Evolutionary conservation across 1,284 basidiomycete species (phyloP).

Genomic region (Malassezia nana): DNA sequence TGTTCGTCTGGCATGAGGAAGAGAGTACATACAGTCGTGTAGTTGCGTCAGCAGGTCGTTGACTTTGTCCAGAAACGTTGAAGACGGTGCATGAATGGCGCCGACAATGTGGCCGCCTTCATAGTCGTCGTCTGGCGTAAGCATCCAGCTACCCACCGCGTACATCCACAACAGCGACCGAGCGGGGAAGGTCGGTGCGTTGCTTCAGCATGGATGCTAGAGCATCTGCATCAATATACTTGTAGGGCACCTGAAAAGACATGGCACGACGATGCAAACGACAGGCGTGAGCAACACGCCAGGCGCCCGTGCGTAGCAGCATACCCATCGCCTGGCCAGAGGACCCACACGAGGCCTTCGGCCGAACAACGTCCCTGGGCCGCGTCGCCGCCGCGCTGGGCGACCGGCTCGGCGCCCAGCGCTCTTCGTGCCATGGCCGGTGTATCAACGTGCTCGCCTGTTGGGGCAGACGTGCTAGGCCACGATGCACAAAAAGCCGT

Average conservation of each 20-base stretch:
- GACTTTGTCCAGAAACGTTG: constrained; percentile 27
- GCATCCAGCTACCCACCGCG: constrained; percentile 22
- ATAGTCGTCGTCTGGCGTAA: constrained; percentile 43
- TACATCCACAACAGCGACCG: constrained; percentile 40
- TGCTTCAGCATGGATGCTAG: constrained; percentile 25
- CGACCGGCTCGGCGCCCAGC: too few relatives aligned
- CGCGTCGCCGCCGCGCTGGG: too few relatives aligned
- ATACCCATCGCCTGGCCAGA: background rate
- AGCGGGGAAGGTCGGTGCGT: constrained; percentile 12
- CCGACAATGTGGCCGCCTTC: constrained; percentile 47
- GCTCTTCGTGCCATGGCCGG: constrained; percentile 7
- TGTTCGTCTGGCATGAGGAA: constrained; percentile 18
- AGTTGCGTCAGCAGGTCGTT: constrained; percentile 32
- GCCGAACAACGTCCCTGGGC: background rate
- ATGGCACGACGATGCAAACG: constrained; percentile 9
- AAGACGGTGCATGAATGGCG: constrained; percentile 34
- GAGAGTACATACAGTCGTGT: constrained; percentile 22
- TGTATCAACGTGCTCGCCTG: constrained; percentile 12
- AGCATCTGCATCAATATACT: constrained; percentile 29
- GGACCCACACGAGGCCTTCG: background rate
- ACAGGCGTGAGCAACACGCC: background rate
- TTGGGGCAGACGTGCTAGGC: constrained; percentile 10
- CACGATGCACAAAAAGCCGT: constrained; percentile 18
- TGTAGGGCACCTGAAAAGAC: constrained; percentile 32
- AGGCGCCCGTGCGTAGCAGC: background rate